Base-by-base conservation (phyloP, 352 stramenopile species). In the Phytopythium cucurbitacearum region DNA sequence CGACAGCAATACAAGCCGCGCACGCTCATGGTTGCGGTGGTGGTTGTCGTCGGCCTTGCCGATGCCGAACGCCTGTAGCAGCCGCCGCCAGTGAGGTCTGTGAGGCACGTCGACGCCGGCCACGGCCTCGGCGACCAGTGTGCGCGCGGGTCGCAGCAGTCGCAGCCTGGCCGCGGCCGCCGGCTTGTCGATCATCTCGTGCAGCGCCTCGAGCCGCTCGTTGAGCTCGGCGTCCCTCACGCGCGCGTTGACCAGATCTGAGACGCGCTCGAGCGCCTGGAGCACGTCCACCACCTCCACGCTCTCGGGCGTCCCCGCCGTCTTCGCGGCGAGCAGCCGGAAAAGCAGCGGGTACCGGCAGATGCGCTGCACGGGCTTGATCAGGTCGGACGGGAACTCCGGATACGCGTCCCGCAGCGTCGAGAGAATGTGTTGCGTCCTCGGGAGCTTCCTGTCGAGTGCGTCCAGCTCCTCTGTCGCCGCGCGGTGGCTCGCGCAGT, bases 301-400 rank as follows among this genome's bases (percentile, higher is more conserved):
- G 41, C 85, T 68, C 10, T 76, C 55, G 2, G 67, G 57, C 7
- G 52, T 53, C 2, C 44, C 52, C 4, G 68, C 68, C 36, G 76
- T 77, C 32, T 67, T n/a, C 7, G 42, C 50, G 21, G 74, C 65
- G 7, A 87, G 59, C 32, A 71, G 72, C 3, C 61, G 64, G 39
- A 88, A 79, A 16, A 90, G 62, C 43, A 90, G 53, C 11, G 76
- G 72, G 48, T 90, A 90, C 36, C 70, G 72, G 40, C 74, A 90
- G 51, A 90, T 82, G 15, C 79, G 76, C 41, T 90, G 79, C 21
- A 87, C 76, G 28, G 79, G 76, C 38, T 90, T 90, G 54, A 90
- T 88, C 12, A 90, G 64, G 12, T 80, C 62, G 7, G 74, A 85
- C 38, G 75, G 62, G 13, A 85, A 65, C 32, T 50, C 42, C 16